These are phyloP conservation scores for Ustilago loliicola DNA, from an alignment of 1,284 basidiomycete genomes.

Conservation along the genomic window DNA sequence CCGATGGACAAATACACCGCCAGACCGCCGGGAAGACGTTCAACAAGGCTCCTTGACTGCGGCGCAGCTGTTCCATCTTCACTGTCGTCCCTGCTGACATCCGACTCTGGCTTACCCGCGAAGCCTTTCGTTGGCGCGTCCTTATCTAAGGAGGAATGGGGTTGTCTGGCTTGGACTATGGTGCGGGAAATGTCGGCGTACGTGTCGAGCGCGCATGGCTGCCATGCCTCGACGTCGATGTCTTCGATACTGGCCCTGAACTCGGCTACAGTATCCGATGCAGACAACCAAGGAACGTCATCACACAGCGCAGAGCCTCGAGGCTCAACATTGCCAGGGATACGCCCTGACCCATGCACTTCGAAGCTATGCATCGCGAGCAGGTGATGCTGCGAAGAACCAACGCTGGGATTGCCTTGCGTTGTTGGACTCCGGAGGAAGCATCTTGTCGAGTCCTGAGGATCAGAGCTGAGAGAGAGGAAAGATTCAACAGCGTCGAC, in stretches of 20 bases:
- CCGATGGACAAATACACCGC: constrained; percentile 59
- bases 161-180: constrained; percentile 17
- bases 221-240: constrained; percentile 62
- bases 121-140: not conserved
- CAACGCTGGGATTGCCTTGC: constrained; percentile 14
- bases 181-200: constrained; percentile 34
- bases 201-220: constrained; percentile 43
- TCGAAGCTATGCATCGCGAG: constrained; percentile 55
- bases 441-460: constrained; percentile 11
- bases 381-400: constrained; percentile 51
- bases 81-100: not conserved
- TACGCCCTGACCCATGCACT: constrained; percentile 30
- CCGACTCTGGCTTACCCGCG: not conserved
- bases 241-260: constrained; percentile 55
- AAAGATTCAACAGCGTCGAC: constrained; percentile 56
- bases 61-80: not conserved
- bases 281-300: constrained; percentile 34
- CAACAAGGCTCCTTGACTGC: constrained; percentile 36
- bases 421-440: constrained; percentile 11
- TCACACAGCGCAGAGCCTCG: constrained; percentile 19
- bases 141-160: not conserved
- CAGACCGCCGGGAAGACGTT: constrained; percentile 49
- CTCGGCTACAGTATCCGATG: constrained; percentile 36
- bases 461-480: constrained; percentile 25
- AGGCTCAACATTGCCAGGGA: constrained; percentile 40